Base-by-base conservation (phyloP, 1,284 basidiomycete genomes). In the Pseudozyma sp. region DNA sequence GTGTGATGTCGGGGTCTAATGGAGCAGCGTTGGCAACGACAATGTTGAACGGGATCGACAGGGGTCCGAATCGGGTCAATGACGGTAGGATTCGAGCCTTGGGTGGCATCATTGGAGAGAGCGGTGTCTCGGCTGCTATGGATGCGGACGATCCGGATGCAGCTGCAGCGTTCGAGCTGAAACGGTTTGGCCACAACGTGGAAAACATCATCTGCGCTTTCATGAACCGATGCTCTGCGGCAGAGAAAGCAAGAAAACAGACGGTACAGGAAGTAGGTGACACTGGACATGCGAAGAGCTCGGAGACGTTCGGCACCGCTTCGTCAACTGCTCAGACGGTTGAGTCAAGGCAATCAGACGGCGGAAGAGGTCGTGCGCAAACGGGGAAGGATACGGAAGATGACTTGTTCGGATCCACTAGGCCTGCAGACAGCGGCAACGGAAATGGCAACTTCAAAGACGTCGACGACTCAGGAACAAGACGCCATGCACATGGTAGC, bases 181-280 rank as follows among this genome's bases (percentile, higher is more conserved):
- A 82, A 30, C 66, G 78, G 4, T 78, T 83, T 24, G 69, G 79
- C 1, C 59, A 65, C 30, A 75, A 68, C 30, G 76, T 81, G 4
- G 79, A 82, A 43, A 81, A 79, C 53, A 77, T 83, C 57, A 63
- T 83, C 14, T 83, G 79, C 45, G 81, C 81, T 7, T 80, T 81
- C 48, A 64, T 83, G 49, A 81, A 81, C 30, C 53, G 81, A 17
- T 78, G 73, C 31, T 44, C 60, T 34, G 49, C 55, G 11, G 56
- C 58, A 8, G 60, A 66, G 31, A 29, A 16, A 3, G 61, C 48
- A 17, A 45, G 67, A 13, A 55, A 56, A 34, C 47, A 47, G 5
- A 48, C 49, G 6, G 39, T 42, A 9, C 34, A 46, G 9, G 30
- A 40, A 2, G 19, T 5, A 8, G 33, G 7, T 17, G 39, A 42